Conservation (phyloP, 2,329 filamentous ascomycete species). For the Ceratocystis variospora region DNA sequence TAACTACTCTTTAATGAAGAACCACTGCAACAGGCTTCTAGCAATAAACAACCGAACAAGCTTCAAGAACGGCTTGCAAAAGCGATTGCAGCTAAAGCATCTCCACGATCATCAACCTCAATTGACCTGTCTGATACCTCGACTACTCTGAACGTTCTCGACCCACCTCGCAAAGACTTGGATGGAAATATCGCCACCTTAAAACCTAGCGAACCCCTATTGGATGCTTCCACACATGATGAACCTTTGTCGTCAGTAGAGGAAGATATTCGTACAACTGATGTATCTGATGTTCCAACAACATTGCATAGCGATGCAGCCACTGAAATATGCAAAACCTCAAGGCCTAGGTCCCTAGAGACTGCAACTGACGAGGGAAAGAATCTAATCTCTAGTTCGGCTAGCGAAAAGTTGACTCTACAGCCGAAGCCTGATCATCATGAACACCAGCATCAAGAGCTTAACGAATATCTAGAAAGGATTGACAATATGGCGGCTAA, state of each 20-base stretch:
- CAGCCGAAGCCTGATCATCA: not conserved
- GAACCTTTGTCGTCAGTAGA: no score
- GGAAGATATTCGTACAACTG: no score
- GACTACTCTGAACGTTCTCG: not conserved
- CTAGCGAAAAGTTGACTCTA: not conserved
- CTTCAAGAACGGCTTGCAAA: slow-evolving; percentile 81
- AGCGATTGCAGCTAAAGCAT: slow-evolving; percentile 58
- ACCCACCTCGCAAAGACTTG: no score
- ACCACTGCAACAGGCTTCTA: slow-evolving; percentile 41
- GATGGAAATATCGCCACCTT: no score
- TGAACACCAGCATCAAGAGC: slow-evolving; percentile 69
- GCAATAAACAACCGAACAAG: slow-evolving; percentile 56
- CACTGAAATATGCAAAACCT: no score
- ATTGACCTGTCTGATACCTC: not conserved
- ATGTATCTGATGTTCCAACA: no score
- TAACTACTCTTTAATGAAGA: slow-evolving; percentile 23
- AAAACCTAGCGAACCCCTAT: no score
- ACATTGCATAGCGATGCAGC: no score
- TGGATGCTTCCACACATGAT: no score
- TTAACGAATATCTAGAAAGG: slow-evolving; percentile 55
- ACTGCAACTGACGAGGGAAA: not conserved
- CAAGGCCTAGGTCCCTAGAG: no score
- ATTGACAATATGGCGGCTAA: slow-evolving; percentile 90
- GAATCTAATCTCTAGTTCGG: not conserved
- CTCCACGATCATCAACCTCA: slow-evolving; percentile 11